phyloP scores from a whole-genome alignment of 2,329 filamentous ascomycete genomes.

The Chaetomium olivaceum region DNA sequence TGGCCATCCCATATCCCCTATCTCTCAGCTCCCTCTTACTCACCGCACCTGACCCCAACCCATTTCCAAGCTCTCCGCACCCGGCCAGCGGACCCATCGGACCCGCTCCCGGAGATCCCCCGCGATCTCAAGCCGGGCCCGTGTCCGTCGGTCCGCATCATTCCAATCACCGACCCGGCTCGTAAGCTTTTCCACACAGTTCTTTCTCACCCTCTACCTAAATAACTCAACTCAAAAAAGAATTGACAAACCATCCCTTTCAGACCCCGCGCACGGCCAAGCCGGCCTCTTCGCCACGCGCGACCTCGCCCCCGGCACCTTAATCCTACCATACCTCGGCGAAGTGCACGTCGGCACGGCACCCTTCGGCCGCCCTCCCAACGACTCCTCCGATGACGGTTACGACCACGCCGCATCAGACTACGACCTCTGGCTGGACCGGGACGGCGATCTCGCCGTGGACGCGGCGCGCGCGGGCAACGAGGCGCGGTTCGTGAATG shows the following conservation, averaged over 20 bases:
- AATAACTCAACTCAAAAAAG: background rate
- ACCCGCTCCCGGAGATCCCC: constrained; percentile 37
- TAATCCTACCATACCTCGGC: constrained; percentile 64
- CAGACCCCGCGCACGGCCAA: constrained; percentile 59
- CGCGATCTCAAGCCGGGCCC: constrained; percentile 45
- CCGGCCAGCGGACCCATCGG: constrained; percentile 30
- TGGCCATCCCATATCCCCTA: constrained; percentile 59
- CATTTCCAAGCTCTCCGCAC: constrained; percentile 46
- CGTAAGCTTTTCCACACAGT: constrained; percentile 35
- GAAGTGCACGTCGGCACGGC: constrained; percentile 51
- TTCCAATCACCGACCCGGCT: constrained; percentile 48
- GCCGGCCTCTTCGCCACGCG: constrained; percentile 60
- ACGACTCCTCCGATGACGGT: background rate
- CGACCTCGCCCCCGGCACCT: constrained; percentile 53
- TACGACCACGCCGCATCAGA: constrained; percentile 50
- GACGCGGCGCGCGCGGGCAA: constrained; percentile 61
- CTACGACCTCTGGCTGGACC: constrained; percentile 66
- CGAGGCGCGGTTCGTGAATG: constrained; percentile 67
- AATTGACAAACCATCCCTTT: background rate
- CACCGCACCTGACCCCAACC: constrained; percentile 45
- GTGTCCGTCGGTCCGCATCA: constrained; percentile 54
- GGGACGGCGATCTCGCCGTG: constrained; percentile 57
- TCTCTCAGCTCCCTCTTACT: constrained; percentile 52
- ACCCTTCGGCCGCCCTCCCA: constrained; percentile 8
- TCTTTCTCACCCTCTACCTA: background rate